Evolutionary conservation across 768 basidiomycete species (phyloP), one percentile per base, ranked within the genome.

Genomic region (Kwoniella newhampshirensis): DNA sequence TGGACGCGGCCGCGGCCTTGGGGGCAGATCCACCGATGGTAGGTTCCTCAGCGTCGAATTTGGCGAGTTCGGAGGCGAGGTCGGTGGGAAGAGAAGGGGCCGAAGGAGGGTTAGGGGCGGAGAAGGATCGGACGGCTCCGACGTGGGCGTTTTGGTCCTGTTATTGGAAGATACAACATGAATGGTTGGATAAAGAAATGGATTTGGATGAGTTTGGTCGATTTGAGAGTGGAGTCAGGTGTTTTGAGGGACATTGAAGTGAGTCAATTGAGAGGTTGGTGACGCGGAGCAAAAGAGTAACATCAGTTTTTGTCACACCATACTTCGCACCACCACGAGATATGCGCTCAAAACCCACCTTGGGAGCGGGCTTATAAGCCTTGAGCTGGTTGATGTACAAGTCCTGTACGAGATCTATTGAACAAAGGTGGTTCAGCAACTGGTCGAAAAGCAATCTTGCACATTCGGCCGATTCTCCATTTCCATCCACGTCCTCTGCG

Each of bases 331-430:
- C 35, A 39, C 3, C 20, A 12, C 32, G 4, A 41, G 15, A 17
- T 30, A 42, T 8, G 32, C 4, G 3, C 6, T 13, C 26, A 25
- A 9, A n/a, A 82, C 89, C 76, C 69, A 92, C 91, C 43, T 74
- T 77, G 4, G 84, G 79, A 32, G 85, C 79, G 37, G 89, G 82
- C 81, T 90, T 94, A 84, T 93, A 98, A 4, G 83, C 77, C 79
- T 88, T 93, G 70, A 98, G 82, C 80, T 94, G 88, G 72, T 82
- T 85, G 66, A 98, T 68, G 79, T 97, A 98, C 54, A 96, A 76
- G 63, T 96, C 91, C 83, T 93, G 89, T 51, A 97, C 82, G 73
- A 93, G 81, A 81, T 96, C 93, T 96, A n/a, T n/a, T n/a, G n/a
- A n/a, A n/a, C n/a, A n/a, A n/a, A n/a, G n/a, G 75, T 65, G 69